Evolutionary conservation across 345 rosid genomes (phyloP), one percentile per base, ranked within the genome.

Genomic region (Arabis alpina): DNA sequence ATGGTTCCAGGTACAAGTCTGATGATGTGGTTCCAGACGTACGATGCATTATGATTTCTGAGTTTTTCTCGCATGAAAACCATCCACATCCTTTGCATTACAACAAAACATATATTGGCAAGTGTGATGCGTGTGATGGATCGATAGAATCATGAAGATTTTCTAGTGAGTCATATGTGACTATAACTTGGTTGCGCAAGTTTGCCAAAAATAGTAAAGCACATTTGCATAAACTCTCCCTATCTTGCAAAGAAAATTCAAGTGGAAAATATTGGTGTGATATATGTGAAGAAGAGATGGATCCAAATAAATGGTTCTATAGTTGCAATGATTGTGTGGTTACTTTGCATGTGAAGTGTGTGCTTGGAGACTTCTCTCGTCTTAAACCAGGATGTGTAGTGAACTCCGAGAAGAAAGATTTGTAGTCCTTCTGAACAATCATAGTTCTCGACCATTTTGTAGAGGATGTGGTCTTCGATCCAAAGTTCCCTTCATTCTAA

Each of bases 111-210:
- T 32, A 32, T 32, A 32, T 32, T 5, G 36, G 36, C 36, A 32
- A 32, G 36, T 32, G 36, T 32, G 36, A 32, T 32, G 36, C 36
- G 36, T 32, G 36, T 32, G 7, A 32, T 7, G 8, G 36, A 32
- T 5, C 7, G 36, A 32, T 32, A 32, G 36, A 32, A 32, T 5
- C 45, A 3, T n/a, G 45, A 41, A 14, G 14, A 2, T 12, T 41
- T 41, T 41, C n/a, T 41, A 11, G 45, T 11, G 45, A 41, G 45
- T 41, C 45, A 19, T 19, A 41, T 41, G 45, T 41, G 45, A 41
- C 14, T 41, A 41, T 41, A 41, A 41, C 45, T 48, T 48, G 52
- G 52, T 14, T 48, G 52, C 52, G 52, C 52, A 8, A 19, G 19
- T 48, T 14, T 48, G 52, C 24, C 52, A 4, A 48, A 8, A 48